A percentile compares a stretch with the other conserved stretches of the same genome.
phyloP scores from a whole-genome alignment of 192 early-diverging fungal species.

The Podila verticillata region DNA sequence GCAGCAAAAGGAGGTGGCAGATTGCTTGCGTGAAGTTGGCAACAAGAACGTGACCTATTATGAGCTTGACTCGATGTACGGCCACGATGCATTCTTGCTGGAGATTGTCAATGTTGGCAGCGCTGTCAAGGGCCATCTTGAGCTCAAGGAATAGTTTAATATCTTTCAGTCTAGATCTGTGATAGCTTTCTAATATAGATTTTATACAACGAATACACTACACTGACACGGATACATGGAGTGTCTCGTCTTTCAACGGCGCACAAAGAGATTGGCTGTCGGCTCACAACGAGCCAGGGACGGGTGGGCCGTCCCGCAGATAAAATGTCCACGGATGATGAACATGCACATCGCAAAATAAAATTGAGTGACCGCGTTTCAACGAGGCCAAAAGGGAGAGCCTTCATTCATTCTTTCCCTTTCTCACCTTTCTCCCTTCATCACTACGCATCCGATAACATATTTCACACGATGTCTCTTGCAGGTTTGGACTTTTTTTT shows the following conservation, averaged over 20 bases:
- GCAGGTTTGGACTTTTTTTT: not conserved
- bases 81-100: constrained; percentile 97
- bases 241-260: too few relatives aligned
- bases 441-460: not conserved
- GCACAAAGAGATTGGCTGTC: too few relatives aligned
- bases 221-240: too few relatives aligned
- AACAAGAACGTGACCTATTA: constrained; percentile 95
- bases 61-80: constrained; percentile 96
- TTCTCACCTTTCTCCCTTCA: not conserved
- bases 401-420: not conserved
- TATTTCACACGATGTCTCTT: not conserved
- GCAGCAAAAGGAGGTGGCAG: constrained; percentile 97
- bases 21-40: constrained; percentile 82
- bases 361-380: not conserved
- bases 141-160: constrained; percentile 54
- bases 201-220: too few relatives aligned
- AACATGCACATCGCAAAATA: too few relatives aligned
- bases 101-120: constrained; percentile 90
- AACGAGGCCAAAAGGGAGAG: not conserved
- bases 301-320: too few relatives aligned
- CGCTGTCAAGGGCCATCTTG: constrained; percentile 92
- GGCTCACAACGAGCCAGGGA: too few relatives aligned
- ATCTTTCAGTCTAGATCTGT: not conserved
- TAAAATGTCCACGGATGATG: too few relatives aligned
- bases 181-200: too few relatives aligned